phyloP scores from a whole-genome alignment of 2,329 filamentous ascomycete genomes.

The Chalaropsis thielavioides region DNA sequence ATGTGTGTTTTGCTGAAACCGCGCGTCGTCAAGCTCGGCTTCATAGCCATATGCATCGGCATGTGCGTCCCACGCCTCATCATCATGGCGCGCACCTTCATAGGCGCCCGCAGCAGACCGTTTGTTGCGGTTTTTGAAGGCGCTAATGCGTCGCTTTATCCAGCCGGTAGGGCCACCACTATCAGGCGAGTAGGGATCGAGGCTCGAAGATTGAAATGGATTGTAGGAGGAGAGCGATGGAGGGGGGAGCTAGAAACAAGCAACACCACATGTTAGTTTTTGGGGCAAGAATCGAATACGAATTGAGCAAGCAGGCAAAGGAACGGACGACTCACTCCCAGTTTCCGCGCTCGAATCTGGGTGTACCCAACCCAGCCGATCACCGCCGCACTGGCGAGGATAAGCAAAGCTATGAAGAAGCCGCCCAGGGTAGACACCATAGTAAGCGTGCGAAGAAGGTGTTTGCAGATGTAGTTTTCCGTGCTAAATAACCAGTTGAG shows the following conservation, averaged over 20 bases:
- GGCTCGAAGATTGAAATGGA: slow-evolving; percentile 46
- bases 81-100: slow-evolving; percentile 44
- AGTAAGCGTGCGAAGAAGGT: neutral
- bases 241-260: slow-evolving; percentile 43
- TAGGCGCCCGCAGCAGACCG: slow-evolving; percentile 57
- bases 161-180: slow-evolving; percentile 50
- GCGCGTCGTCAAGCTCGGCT: slow-evolving; percentile 11
- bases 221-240: slow-evolving; percentile 54
- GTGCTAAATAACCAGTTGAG: neutral
- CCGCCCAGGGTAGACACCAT: slow-evolving; percentile 31
- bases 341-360: slow-evolving; percentile 54
- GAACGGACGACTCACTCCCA: slow-evolving; percentile 42
- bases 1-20: slow-evolving; percentile 14
- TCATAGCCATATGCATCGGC: slow-evolving; percentile 44
- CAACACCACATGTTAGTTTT: neutral
- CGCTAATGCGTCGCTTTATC: slow-evolving; percentile 51
- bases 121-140: slow-evolving; percentile 50
- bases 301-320: neutral
- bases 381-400: slow-evolving; percentile 42
- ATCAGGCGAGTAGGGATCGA: slow-evolving; percentile 33
- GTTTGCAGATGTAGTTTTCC: neutral
- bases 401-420: slow-evolving; percentile 57
- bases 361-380: slow-evolving; percentile 57
- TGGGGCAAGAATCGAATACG: neutral
- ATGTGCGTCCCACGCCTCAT: slow-evolving; percentile 73